Evolutionary conservation across 768 basidiomycete genomes (phyloP).

Genomic region (Boletus speciosus): DNA sequence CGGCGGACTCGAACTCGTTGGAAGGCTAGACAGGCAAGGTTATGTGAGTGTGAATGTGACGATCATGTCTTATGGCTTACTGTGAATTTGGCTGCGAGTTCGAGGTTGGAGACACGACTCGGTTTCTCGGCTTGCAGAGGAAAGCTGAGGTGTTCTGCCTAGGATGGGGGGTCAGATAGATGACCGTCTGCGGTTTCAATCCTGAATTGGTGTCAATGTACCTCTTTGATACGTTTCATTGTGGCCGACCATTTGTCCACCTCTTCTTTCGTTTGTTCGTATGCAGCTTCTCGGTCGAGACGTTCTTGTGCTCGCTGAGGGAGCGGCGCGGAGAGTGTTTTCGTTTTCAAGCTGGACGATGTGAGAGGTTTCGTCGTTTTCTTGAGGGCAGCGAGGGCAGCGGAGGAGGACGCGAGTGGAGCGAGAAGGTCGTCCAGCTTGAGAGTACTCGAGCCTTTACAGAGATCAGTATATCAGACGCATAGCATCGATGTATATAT

Average conservation of each 20-base stretch:
- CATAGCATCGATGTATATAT: neutral
- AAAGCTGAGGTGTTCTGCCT: conserved; percentile 88
- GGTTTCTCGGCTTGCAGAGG: conserved; percentile 67
- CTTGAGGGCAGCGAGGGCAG: conserved; percentile 61
- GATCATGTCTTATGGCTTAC: conserved; percentile 35
- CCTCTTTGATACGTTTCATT: conserved; percentile 90
- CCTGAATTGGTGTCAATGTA: conserved; percentile 26
- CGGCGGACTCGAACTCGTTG: conserved; percentile 79
- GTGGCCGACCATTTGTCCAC: conserved; percentile 91
- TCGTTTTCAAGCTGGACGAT: conserved; percentile 50
- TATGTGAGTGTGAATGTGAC: neutral
- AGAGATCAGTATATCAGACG: conserved; percentile 2
- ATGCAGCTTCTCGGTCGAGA: conserved; percentile 89
- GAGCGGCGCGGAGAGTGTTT: conserved; percentile 75
- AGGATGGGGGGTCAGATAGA: conserved; percentile 5
- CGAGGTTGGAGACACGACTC: conserved; percentile 62
- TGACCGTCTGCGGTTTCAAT: neutral
- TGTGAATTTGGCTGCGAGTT: conserved; percentile 82
- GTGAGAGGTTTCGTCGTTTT: conserved; percentile 65
- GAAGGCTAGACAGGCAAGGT: conserved; percentile 52
- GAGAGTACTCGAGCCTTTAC: conserved; percentile 43
- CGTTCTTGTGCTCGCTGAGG: conserved; percentile 86
- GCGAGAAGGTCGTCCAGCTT: conserved; percentile 73
- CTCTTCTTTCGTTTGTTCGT: conserved; percentile 89
- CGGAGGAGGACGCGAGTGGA: conserved; percentile 60